Evolutionary conservation across 1,284 basidiomycete genomes (phyloP), one percentile per base, ranked within the genome.

Genomic region (Cutaneotrichosporon sp.): DNA sequence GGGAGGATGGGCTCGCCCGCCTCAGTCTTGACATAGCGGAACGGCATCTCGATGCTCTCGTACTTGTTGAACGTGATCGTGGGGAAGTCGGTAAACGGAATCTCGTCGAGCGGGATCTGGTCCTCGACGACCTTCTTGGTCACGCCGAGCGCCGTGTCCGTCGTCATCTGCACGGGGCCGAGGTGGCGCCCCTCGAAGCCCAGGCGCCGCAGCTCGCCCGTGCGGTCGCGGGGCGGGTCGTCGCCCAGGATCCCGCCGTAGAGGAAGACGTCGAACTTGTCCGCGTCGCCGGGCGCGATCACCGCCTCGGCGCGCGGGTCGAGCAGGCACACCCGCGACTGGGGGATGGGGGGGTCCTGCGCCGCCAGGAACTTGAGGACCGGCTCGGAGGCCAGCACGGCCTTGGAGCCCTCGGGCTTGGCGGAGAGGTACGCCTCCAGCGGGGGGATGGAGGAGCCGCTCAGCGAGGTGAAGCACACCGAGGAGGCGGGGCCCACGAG

Each of bases 1-100:
- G 94, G 94, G 43, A 97, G 83, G n/a, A 87, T 82, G 0, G 93
- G 92, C 63, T 81, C 73, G 8, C 82, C 81, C 31, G 79, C 67
- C 13, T 69, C 70, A 47, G 78, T 73, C 53, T 68, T 69, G 29
- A 84, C 78, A 65, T 84, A 84, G 91, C 92, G 82, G 82, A 95
- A 95, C 0, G 92, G 92, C 92, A 95, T 95, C 79, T 97, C 91
- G 10, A 97, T 91, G 53, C 89, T 90, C 78, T 97, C 94, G 72
- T 84, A 82, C 34, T 82, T 75, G 72, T 89, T 90, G 82, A 97
- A 97, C 16, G 71, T 81, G 71, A 97, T 95, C 0, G 91, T 95
- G 0, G 94, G 94, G 76, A 87, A 86, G 69, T 92, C 88, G 38
- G 88, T 80, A 70, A 88, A 95, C 1, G 85, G 84, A 57, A 95